Evolutionary conservation across 1,139 yeast genomes (phyloP), one percentile per base, ranked within the genome.

Genomic region (Nadsonia commutata): DNA sequence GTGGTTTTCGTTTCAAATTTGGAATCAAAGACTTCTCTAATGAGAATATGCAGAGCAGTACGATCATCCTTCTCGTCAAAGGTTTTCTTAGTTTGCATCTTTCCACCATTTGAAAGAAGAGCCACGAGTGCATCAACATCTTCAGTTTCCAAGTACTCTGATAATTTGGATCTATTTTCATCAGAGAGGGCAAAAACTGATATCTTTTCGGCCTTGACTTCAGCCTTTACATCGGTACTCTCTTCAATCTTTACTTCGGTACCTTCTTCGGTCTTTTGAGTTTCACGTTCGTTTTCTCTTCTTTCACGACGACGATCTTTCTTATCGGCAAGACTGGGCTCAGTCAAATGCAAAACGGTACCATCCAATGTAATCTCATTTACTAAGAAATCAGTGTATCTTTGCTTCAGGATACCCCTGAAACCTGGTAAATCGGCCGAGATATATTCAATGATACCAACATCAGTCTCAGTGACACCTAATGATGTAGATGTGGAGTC

Each of bases 361-460:
- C 85, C 94, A 21, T 74, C 64, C 23, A 64, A 53, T 48, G 71
- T 80, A 48, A 90, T 80, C 60, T 93, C 98, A 59, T 86, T 85
- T 39, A 90, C 98, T 57, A 85, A 71, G 58, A 93, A 93, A 59
- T 90, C 98, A n/a, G 95, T 79, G 62, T 86, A 86, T 49, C 95
- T 70, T 55, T 83, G 94, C 60, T 90, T 90, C 52, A 90, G 69
- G 13, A 73, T 71, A 2, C 97, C 98, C 20, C 61, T 61, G 51
- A 90, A 85, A 2, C 95, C 94, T 2, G 71, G 64, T 8, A 68
- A 59, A 13, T 64, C 67, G 3, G 68, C 57, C 41, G 78, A 76
- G 36, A 85, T 64, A 54, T 67, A 86, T 45, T 75, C 74, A 1
- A 85, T 76, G 49, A 90, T 88, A 5, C 97, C 97, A 8, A 88